Conservation (phyloP, 805 yeast genomes). For the Monosporozyma unispora region DNA sequence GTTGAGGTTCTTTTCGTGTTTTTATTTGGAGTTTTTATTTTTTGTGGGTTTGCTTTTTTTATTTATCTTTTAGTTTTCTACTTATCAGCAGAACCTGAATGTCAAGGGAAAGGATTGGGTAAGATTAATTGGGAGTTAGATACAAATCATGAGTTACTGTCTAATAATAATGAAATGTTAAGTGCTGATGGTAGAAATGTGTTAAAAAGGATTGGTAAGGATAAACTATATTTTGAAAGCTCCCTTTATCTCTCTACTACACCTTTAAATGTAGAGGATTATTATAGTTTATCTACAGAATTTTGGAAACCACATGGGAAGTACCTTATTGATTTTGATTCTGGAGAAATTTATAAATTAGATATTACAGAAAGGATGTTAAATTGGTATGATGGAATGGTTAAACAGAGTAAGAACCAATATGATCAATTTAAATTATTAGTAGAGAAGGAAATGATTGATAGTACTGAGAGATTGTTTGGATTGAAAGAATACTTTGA, state of each 20-base stretch:
- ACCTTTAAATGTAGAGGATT: neutral
- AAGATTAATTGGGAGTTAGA: too few relatives aligned
- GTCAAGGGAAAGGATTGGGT: too few relatives aligned
- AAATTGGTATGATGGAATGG: slow-evolving; percentile 4
- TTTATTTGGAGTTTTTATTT: too few relatives aligned
- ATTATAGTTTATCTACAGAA: neutral
- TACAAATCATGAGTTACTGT: too few relatives aligned
- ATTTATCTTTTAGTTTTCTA: too few relatives aligned
- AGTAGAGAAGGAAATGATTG: neutral
- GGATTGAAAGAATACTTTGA: neutral
- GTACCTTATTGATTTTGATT: slow-evolving; percentile 20
- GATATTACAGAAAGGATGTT: slow-evolving; percentile 12
- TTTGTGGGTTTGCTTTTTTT: too few relatives aligned
- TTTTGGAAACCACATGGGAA: slow-evolving; percentile 17
- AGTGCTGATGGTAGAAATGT: too few relatives aligned
- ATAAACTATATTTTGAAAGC: neutral
- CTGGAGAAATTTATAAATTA: slow-evolving; percentile 7
- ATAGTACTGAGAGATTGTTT: neutral
- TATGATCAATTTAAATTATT: neutral
- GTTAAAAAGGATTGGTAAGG: too few relatives aligned
- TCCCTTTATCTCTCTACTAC: neutral
- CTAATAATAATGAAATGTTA: too few relatives aligned
- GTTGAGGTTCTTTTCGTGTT: too few relatives aligned
- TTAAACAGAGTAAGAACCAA: neutral
- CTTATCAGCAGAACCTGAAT: too few relatives aligned